Evolutionary conservation across 2,329 filamentous ascomycete species (phyloP).

Genomic region (Aspergillus sp.): DNA sequence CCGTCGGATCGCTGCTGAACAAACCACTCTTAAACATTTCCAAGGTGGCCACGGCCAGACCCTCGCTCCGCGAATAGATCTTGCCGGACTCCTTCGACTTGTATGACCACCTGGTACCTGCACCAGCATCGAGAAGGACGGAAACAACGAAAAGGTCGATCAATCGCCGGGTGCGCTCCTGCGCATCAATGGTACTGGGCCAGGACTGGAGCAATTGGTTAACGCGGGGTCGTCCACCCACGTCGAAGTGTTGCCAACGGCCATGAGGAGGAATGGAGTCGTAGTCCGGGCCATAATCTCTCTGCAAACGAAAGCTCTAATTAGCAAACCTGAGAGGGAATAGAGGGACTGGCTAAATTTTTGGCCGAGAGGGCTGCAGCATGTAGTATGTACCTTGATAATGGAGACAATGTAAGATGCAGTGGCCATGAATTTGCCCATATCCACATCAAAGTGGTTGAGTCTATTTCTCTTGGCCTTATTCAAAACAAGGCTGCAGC

Average conservation of each 20-base stretch:
- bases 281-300: conserved; percentile 70
- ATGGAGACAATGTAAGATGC: conserved; percentile 87
- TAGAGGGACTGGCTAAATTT: conserved; percentile 4
- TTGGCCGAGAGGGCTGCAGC: conserved; percentile 4
- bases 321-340: conserved; percentile 1
- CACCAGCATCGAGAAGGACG: conserved; percentile 69
- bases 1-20: conserved; percentile 78
- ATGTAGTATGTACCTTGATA: conserved; percentile 70
- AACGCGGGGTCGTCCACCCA: conserved; percentile 57
- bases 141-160: conserved; percentile 66
- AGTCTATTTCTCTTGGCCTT: conserved; percentile 77
- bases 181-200: conserved; percentile 50
- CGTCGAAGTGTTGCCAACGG: conserved; percentile 67
- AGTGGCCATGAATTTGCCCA: conserved; percentile 79
- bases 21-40: conserved; percentile 94
- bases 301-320: conserved; percentile 43
- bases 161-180: conserved; percentile 57
- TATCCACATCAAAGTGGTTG: conserved; percentile 85
- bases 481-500: conserved; percentile 70
- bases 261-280: conserved; percentile 77
- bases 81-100: conserved; percentile 86
- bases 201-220: conserved; percentile 53
- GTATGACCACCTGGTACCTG: conserved; percentile 88
- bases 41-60: conserved; percentile 72
- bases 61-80: conserved; percentile 81